Base-by-base conservation (phyloP, 306 rosid species). In the Lathyrus tuberosus region DNA sequence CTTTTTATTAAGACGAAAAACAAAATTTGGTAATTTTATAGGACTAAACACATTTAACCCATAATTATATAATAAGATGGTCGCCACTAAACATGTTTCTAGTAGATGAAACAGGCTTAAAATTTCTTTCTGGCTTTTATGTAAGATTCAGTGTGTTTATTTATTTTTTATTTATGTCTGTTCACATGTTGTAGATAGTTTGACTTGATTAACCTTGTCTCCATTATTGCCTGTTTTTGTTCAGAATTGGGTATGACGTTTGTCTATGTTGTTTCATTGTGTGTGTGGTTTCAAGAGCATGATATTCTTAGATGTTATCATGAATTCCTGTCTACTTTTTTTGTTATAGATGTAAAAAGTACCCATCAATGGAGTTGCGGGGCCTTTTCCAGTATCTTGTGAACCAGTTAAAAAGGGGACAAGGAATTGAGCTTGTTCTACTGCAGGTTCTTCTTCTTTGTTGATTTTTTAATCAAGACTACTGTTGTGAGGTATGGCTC, bases 351-450 rank as follows among this genome's bases (percentile, higher is more conserved):
- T 94, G 99, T 79, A 94, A 94, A 75, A 94, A 94, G 85, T 94
- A 94, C 75, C 99, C 99, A 28, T 94, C 99, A 46, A 94, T 94
- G 99, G 99, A 94, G 67, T 81, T 94, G 75, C 87, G 96, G 79
- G 97, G 99, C 69, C 97, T 94, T 74, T 91, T 91, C 89, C 99
- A 94, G 85, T 94, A 91, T 86, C 97, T 94, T 61, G 95, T 94
- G 70, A 94, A 94, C 75, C 99, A 91, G 84, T 74, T 94, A 74
- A 91, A 94, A 72, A 94, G 87, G 82, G 97, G 99, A 33, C 88
- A 82, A 72, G 99, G 99, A 71, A 89, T 91, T 71, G 99, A 91
- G 84, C 97, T 94, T 71, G 89, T 94, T 80, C 89, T 94, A 62
- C 82, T 94, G 65, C 97, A 94, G 97, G 99, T 94, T 75, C 72